phyloP scores from a whole-genome alignment of 192 early-diverging fungal species.

The Funneliformis mosseae region DNA sequence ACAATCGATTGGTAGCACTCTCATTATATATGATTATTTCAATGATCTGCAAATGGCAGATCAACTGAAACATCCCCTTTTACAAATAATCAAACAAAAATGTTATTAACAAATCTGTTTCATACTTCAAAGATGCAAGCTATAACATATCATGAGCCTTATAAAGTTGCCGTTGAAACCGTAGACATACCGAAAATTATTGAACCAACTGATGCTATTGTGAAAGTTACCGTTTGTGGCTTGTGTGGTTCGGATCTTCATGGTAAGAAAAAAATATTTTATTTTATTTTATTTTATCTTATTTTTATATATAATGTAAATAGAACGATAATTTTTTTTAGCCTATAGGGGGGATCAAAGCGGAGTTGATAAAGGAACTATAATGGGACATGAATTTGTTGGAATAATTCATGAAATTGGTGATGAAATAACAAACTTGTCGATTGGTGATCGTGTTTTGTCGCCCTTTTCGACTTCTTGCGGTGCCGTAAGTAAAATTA shows the following conservation, averaged over 20 bases:
- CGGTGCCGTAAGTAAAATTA: constrained; percentile 10
- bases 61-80: too few relatives aligned
- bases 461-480: constrained; percentile 52
- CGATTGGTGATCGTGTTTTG: constrained; percentile 50
- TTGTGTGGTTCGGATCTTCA: constrained; percentile 57
- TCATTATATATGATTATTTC: too few relatives aligned
- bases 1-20: too few relatives aligned
- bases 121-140: constrained; percentile 43
- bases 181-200: constrained; percentile 43
- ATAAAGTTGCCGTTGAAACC: constrained; percentile 39
- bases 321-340: background rate
- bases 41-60: too few relatives aligned
- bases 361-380: constrained; percentile 45
- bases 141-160: constrained; percentile 49
- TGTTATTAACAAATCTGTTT: too few relatives aligned
- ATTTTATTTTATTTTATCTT: background rate
- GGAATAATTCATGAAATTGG: constrained; percentile 51
- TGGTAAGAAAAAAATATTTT: background rate
- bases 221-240: constrained; percentile 47
- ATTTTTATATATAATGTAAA: too few relatives aligned
- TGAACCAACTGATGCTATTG: constrained; percentile 51
- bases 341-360: constrained; percentile 47
- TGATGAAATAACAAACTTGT: constrained; percentile 33
- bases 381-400: constrained; percentile 59
- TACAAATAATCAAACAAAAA: too few relatives aligned